Conservation (phyloP, 495 filamentous ascomycete species). For the Podospora pseudopauciseta region DNA sequence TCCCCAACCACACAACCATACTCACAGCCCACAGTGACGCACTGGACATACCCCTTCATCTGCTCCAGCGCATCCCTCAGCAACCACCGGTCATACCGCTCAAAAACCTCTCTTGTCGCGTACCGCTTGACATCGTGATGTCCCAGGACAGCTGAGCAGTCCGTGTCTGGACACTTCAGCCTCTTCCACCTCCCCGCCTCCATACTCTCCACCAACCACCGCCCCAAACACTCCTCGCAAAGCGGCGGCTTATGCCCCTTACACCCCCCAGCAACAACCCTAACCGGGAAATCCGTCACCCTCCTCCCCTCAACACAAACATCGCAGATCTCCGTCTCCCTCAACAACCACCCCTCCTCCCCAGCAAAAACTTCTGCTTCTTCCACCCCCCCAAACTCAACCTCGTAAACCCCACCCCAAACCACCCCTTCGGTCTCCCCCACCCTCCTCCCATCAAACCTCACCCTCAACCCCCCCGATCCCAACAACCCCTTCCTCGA, state of each 20-base stretch:
- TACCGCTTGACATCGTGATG: conserved; percentile 35
- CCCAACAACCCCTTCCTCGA: not conserved
- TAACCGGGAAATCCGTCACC: conserved; percentile 34
- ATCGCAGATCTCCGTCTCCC: conserved; percentile 30
- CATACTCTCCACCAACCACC: conserved; percentile 36
- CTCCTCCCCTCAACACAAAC: conserved; percentile 40
- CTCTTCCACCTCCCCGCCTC: conserved; percentile 33
- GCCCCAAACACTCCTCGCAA: conserved; percentile 38
- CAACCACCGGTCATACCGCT: conserved; percentile 34
- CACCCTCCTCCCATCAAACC: conserved; percentile 16
- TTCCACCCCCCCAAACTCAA: conserved; percentile 28
- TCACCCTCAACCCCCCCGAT: not conserved
- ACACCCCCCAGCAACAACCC: conserved; percentile 31
- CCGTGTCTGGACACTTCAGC: conserved; percentile 35
- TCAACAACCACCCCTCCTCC: conserved; percentile 38
- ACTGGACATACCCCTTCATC: conserved; percentile 41
- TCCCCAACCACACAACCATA: conserved; percentile 40
- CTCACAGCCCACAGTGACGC: conserved; percentile 38
- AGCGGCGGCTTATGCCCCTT: conserved; percentile 27
- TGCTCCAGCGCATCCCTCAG: conserved; percentile 30
- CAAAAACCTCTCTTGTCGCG: conserved; percentile 31
- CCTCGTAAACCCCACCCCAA: conserved; percentile 31
- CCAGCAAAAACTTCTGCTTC: conserved; percentile 30
- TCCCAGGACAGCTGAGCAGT: conserved; percentile 37
- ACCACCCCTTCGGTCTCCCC: conserved; percentile 16